Evolutionary conservation across 1,139 yeast species (phyloP), one percentile per base, ranked within the genome.

Genomic region (Lodderomyces pseudojiufengensis): DNA sequence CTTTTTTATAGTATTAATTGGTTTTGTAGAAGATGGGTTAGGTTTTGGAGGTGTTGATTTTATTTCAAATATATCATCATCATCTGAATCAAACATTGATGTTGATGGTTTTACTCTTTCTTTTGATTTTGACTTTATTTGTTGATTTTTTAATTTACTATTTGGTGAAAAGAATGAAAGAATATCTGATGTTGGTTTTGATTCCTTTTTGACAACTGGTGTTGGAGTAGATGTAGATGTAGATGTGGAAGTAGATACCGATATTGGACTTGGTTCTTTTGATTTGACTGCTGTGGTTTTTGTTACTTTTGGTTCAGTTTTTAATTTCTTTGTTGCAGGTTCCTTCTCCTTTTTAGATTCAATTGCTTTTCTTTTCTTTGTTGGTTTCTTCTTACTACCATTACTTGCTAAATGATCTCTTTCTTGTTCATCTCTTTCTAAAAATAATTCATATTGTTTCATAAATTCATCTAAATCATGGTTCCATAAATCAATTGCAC

Each of bases 401-500:
- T 48, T 49, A 6, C 63, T 59, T 5, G 57, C 50, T 44, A 63
- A 42, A 26, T 49, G 55, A 14, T 61, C 50, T 40, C 72, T 58
- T 28, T 59, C 65, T 26, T 47, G 47, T 31, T 45, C 52, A 43
- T 69, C 75, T 6, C 47, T 53, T 9, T 53, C 55, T 42, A 70
- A 63, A 55, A 85, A 87, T 37, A 70, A 65, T 1, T 80, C 73
- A 83, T 94, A 92, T 9, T 73, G 75, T 5, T 48, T 65, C 45
- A 77, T 54, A 55, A 92, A 92, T 1, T 62, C 80, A 42, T 87
- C 95, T 50, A 92, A 69, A 57, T 92, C 98, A 31, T 59, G 72
- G 42, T 66, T 74, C 98, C 98, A 92, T 43, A 92, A 66, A 58
- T 88, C 97, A 55, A 86, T 87, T 16, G 97, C 92, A 5, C 85